These are phyloP conservation scores for Carex pumila DNA, from an alignment of 176 grass and related monocot genomes.

Conservation along the genomic window DNA sequence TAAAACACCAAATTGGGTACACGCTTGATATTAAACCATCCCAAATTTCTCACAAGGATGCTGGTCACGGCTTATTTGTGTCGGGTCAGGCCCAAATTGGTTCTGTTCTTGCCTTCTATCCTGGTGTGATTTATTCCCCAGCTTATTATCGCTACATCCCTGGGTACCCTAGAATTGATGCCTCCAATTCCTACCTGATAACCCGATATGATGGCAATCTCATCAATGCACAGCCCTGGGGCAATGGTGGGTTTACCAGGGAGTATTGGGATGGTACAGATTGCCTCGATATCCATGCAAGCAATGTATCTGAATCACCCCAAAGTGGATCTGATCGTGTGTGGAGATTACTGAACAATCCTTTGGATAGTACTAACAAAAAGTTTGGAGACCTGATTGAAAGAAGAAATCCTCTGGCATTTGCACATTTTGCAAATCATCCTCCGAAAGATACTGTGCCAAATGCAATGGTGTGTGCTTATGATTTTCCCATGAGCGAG, in stretches of 20 bases:
- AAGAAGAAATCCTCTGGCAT: slow-evolving; percentile 77
- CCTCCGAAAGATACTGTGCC: slow-evolving; percentile 55
- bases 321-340: slow-evolving; percentile 46
- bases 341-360: slow-evolving; percentile 75
- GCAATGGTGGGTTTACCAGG: slow-evolving; percentile 47
- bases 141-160: slow-evolving; percentile 90
- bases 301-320: slow-evolving; percentile 18
- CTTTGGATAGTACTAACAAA: slow-evolving; percentile 37
- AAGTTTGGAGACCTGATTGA: slow-evolving; percentile 61
- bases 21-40: slow-evolving; percentile 65
- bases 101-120: slow-evolving; percentile 77
- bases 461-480: slow-evolving; percentile 88
- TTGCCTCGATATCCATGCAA: slow-evolving; percentile 25
- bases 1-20: slow-evolving; percentile 53
- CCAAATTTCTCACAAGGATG: slow-evolving; percentile 80
- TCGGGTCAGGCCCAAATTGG: slow-evolving; percentile 56
- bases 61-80: slow-evolving; percentile 76
- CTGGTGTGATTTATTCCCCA: slow-evolving; percentile 84
- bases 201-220: slow-evolving; percentile 85
- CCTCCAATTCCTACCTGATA: slow-evolving; percentile 71
- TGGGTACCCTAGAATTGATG: slow-evolving; percentile 82
- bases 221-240: slow-evolving; percentile 85
- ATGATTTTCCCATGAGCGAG: slow-evolving; percentile 74
- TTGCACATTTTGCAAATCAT: slow-evolving; percentile 91
- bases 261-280: slow-evolving; percentile 69